Conservation (phyloP, 805 yeast genomes). For the Maudiozyma saulgeensis region DNA sequence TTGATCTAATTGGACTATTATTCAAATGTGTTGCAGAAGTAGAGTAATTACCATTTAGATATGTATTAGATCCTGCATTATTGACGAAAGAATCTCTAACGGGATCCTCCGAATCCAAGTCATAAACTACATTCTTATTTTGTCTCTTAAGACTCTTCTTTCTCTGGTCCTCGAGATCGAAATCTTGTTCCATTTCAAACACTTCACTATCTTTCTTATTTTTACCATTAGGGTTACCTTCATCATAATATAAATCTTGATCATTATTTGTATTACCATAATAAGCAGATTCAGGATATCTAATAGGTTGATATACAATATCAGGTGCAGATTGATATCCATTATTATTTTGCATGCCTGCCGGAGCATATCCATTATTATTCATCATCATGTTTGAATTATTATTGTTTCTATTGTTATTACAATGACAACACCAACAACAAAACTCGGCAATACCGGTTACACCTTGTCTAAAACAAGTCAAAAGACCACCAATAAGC, state of each 20-base stretch:
- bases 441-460: slow-evolving; percentile 40
- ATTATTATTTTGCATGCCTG: slow-evolving; percentile 1
- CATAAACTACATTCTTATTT: background rate
- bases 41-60: background rate
- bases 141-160: slow-evolving; percentile 5
- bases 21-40: background rate
- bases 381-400: slow-evolving; percentile 5
- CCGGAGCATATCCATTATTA: slow-evolving; percentile 7
- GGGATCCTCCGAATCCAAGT: background rate
- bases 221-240: background rate
- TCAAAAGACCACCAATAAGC: slow-evolving; percentile 44
- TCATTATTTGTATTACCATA: background rate
- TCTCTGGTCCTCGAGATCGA: slow-evolving; percentile 25
- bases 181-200: slow-evolving; percentile 25
- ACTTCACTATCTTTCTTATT: slow-evolving; percentile 9
- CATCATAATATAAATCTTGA: slow-evolving; percentile 1
- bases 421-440: slow-evolving; percentile 39
- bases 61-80: background rate
- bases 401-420: background rate
- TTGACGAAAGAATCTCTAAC: background rate
- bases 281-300: slow-evolving; percentile 19
- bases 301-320: slow-evolving; percentile 26
- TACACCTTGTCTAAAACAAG: slow-evolving; percentile 52
- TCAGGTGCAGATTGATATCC: slow-evolving; percentile 8
- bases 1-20: background rate